Conservation (phyloP, 495 filamentous ascomycete species). For the Gamarada debralockiae region DNA sequence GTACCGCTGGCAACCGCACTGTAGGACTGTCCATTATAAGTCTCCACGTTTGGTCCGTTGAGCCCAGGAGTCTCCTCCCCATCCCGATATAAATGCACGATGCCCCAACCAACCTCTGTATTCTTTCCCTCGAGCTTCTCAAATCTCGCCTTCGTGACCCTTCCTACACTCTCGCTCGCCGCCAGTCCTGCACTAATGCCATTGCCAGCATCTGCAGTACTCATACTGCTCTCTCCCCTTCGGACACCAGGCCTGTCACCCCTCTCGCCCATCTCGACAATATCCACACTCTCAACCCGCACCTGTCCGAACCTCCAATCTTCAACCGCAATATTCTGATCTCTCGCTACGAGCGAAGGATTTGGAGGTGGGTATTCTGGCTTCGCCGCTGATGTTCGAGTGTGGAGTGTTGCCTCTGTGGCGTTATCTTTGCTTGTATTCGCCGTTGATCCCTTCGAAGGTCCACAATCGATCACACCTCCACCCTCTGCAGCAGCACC, state of each 20-base stretch:
- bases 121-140: constrained; percentile 69
- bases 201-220: neutral
- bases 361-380: constrained; percentile 11
- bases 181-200: constrained; percentile 15
- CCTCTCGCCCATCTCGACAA: constrained; percentile 29
- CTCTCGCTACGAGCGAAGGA: constrained; percentile 1
- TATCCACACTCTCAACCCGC: constrained; percentile 64
- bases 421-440: neutral
- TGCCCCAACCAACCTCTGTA: constrained; percentile 84
- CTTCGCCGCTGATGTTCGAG: neutral
- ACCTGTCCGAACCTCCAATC: constrained; percentile 66
- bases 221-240: constrained; percentile 16
- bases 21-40: neutral
- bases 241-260: neutral
- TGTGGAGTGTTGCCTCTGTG: neutral
- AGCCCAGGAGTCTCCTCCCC: constrained; percentile 63
- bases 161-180: constrained; percentile 13
- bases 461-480: constrained; percentile 24
- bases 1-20: neutral
- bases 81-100: constrained; percentile 93
- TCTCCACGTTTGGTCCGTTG: neutral
- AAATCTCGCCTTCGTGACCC: constrained; percentile 68
- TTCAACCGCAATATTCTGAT: constrained; percentile 8
- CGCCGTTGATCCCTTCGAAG: constrained; percentile 2
- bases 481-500: neutral